These are phyloP conservation scores for Ceratocystis lukuohia DNA, from an alignment of 2,329 filamentous ascomycete species.

Conservation along the genomic window DNA sequence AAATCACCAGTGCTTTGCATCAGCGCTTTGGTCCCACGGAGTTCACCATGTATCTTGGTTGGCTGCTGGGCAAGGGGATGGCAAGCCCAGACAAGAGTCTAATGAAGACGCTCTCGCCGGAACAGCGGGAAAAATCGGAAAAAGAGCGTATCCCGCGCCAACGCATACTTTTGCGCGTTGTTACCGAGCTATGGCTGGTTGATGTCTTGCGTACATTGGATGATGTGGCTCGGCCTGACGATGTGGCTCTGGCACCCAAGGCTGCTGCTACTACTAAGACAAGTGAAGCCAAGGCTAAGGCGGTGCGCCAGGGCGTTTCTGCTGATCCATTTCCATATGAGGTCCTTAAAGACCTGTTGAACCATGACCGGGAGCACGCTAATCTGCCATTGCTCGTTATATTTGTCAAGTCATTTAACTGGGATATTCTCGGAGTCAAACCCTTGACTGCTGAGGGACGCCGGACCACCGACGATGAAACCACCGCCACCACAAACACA, in stretches of 20 bases:
- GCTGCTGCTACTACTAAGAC: slow-evolving; percentile 39
- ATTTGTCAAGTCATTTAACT: slow-evolving; percentile 91
- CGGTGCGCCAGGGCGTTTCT: slow-evolving; percentile 43
- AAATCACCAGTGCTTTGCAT: slow-evolving; percentile 88
- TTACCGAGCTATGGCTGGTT: slow-evolving; percentile 92
- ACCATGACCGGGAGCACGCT: slow-evolving; percentile 80
- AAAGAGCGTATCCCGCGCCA: slow-evolving; percentile 84
- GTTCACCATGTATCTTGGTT: slow-evolving; percentile 83
- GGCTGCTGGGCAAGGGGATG: slow-evolving; percentile 82
- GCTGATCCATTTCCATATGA: slow-evolving; percentile 91
- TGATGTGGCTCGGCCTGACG: slow-evolving; percentile 48
- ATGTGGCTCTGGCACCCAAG: slow-evolving; percentile 46
- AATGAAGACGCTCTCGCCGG: slow-evolving; percentile 63
- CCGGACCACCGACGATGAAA: slow-evolving; percentile 68
- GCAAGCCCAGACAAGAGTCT: slow-evolving; percentile 76
- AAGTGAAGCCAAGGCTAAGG: slow-evolving; percentile 43
- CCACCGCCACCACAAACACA: slow-evolving; percentile 38
- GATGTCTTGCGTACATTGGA: slow-evolving; percentile 72
- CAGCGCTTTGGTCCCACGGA: slow-evolving; percentile 84
- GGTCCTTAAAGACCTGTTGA: slow-evolving; percentile 91
- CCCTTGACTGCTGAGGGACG: slow-evolving; percentile 59
- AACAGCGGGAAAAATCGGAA: slow-evolving; percentile 86
- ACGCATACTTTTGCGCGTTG: slow-evolving; percentile 71
- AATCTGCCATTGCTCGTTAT: slow-evolving; percentile 86
- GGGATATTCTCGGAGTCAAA: slow-evolving; percentile 82